Percentiles rank a stretch among this genome's conserved stretches.
Conservation (phyloP, 164 flowering plant genomes). For the Annona squamosa region DNA sequence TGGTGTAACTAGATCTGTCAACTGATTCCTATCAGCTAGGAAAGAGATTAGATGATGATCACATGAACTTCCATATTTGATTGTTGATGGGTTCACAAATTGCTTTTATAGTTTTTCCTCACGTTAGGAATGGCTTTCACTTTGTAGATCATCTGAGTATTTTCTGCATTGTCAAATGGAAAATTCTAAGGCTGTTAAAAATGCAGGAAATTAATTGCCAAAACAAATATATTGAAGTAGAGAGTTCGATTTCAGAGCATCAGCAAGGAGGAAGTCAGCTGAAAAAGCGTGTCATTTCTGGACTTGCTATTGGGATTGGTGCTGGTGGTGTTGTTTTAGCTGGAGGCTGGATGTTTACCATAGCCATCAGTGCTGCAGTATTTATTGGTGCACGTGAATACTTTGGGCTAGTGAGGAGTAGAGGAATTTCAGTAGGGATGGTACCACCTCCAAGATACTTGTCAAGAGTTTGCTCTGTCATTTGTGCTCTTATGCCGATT, state of each 20-base stretch:
- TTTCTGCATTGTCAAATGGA: slow-evolving; percentile 4
- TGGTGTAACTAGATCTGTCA: too few species aligned
- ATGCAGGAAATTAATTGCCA: slow-evolving; percentile 44
- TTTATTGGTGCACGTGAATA: slow-evolving; percentile 79
- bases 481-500: slow-evolving; percentile 81
- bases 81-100: background rate
- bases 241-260: slow-evolving; percentile 23
- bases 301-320: slow-evolving; percentile 52
- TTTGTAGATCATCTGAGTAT: background rate
- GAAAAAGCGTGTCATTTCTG: slow-evolving; percentile 71
- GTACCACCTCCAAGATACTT: slow-evolving; percentile 98
- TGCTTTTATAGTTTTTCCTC: background rate
- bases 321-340: slow-evolving; percentile 35
- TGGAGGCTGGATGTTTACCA: slow-evolving; percentile 74
- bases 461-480: slow-evolving; percentile 84
- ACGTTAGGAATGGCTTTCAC: background rate
- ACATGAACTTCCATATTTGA: background rate
- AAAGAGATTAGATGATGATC: background rate
- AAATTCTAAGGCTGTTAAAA: slow-evolving; percentile 23
- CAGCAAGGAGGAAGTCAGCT: slow-evolving; percentile 56
- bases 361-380: slow-evolving; percentile 59
- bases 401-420: slow-evolving; percentile 86
- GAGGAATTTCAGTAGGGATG: slow-evolving; percentile 86
- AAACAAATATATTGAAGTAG: slow-evolving; percentile 12
- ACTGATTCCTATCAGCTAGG: too few species aligned